Evolutionary conservation across 176 grass and related monocot species (phyloP), one percentile per base, ranked within the genome.

Genomic region (Cocos nucifera): DNA sequence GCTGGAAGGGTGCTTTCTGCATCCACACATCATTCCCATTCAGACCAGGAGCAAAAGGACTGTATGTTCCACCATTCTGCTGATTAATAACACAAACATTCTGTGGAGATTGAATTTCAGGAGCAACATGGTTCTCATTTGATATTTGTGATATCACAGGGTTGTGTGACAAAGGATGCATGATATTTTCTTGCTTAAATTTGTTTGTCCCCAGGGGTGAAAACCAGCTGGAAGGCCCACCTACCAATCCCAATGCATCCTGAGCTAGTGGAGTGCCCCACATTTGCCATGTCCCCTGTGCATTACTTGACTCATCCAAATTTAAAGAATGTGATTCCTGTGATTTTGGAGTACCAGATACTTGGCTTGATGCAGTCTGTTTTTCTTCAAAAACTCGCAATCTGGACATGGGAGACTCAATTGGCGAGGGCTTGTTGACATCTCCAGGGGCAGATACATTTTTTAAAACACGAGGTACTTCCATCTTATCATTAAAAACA

Each of bases 251-350:
- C 51, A 97, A 72, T 39, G 55, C 80, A 53, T 97, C 82, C 9
- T 97, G 84, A 54, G 86, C 80, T 15, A 86, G 77, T 60, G 92
- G 87, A 2, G 87, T 82, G 60, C 80, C 64, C 92, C 92, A 97
- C 78, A 91, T 76, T 76, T 87, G 83, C 92, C 92, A 97, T 59
- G 82, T 77, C 52, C 84, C 89, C 15, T 87, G 80, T 59, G 71
- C 85, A 65, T 77, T 69, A 29, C 49, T 71, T 77, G 79, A 57
- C 55, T 77, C 83, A 57, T 75, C 75, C 17, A 77, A 52, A 67
- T 64, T 62, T 25, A 64, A 75, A 67, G 44, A 57, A 77, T 80
- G 28, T 62, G 62, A 56, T 58, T 72, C 70, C 59, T 49, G 70
- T 25, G 73, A 29, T 15, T 32, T 58, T 59, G 68, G 82, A 39